Percentiles rank a stretch among this genome's conserved stretches.
Evolutionary conservation across 257 asterid genomes (phyloP).

Genomic region (Solanum gracilifrons): DNA sequence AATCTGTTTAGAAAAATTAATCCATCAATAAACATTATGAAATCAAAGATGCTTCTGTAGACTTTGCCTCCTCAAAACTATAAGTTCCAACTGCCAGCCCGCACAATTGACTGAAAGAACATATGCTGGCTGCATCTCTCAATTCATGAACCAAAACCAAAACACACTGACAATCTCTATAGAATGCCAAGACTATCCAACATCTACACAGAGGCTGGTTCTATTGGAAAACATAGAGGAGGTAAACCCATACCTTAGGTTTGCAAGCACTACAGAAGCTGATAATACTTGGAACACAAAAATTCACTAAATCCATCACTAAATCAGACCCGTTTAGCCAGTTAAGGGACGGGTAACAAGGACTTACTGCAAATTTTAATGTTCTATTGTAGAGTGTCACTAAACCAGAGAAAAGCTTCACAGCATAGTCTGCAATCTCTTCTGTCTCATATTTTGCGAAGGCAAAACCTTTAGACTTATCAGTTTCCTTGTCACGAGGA

Average conservation of each 20-base stretch:
- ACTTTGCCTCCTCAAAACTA: conserved; percentile 19
- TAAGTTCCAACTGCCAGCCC: conserved; percentile 16
- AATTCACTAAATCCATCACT: not conserved
- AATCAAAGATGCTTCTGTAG: not conserved
- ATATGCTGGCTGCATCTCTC: not conserved
- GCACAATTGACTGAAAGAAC: not conserved
- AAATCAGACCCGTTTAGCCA: not conserved
- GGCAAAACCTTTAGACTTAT: conserved; percentile 78
- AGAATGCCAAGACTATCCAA: not conserved
- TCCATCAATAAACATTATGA: conserved; percentile 4
- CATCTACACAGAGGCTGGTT: conserved; percentile 8
- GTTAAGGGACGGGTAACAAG: not conserved
- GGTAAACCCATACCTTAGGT: conserved; percentile 5
- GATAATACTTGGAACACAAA: not conserved
- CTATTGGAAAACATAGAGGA: conserved; percentile 11
- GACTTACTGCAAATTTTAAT: conserved; percentile 64
- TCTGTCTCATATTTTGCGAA: conserved; percentile 84
- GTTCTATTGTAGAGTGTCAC: conserved; percentile 69
- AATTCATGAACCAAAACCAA: not conserved
- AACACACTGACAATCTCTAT: not conserved
- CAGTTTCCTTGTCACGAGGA: conserved; percentile 84
- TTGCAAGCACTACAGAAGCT: not conserved
- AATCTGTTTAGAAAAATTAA: conserved; percentile 40
- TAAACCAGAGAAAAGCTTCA: conserved; percentile 83
- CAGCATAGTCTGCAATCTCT: conserved; percentile 85